Evolutionary conservation across 345 rosid species (phyloP), one percentile per base, ranked within the genome.

Genomic region (Atalantia buxifolia): DNA sequence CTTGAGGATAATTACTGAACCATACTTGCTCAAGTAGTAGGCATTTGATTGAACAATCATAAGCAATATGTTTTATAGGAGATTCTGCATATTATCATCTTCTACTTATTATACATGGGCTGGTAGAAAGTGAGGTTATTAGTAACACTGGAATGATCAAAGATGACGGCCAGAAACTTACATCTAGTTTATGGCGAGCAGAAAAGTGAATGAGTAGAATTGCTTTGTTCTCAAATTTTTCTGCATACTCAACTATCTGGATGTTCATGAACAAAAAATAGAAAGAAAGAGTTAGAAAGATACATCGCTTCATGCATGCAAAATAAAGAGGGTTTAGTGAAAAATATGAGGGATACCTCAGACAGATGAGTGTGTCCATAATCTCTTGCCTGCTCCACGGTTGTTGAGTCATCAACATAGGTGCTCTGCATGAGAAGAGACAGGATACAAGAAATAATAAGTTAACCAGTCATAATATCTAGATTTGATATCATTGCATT

Each of bases 141-240:
- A 27, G 30, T 27, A 65, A n/a, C 38, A 22, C 48, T 7, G 55
- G 42, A 27, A 69, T 2, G 13, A 55, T 28, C 13, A 27, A 57
- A 38, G 62, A 31, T 38, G 70, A 65, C 30, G 40, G 33, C 74
- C 75, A 81, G 74, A 80, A 76, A 74, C 81, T 69, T 83, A 96
- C 99, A 91, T 91, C 88, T 74, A 80, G 77, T 70, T 85, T 83
- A 68, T 96, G 91, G 56, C 98, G 91, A 82, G 97, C 98, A 57
- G 98, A 96, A 80, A 96, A 94, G 86, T 96, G 98, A 77, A 94
- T 92, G 74, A 96, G 85, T 85, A 96, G 88, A 80, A 96, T 91
- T 64, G 98, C 91, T 86, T 86, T 90, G 83, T 96, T 94, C 80
- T 89, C 74, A 69, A 96, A 91, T 85, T 81, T 89, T 79, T 91